These are phyloP conservation scores for Parastagonospora avenae DNA, from an alignment of 2,329 filamentous ascomycete genomes.

Conservation along the genomic window DNA sequence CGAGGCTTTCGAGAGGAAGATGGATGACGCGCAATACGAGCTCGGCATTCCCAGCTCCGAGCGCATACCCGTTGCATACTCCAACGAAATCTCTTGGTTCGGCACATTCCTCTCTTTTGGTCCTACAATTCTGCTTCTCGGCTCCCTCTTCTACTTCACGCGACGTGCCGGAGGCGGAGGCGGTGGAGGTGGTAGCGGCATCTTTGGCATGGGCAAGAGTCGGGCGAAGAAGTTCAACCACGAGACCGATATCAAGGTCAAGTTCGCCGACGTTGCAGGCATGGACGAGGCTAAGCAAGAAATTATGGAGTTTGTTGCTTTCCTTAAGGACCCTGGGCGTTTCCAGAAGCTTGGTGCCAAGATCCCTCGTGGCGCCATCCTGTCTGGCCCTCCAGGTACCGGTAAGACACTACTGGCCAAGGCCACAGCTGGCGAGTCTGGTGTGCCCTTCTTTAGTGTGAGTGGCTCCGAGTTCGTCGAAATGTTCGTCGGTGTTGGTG, in stretches of 20 bases:
- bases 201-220: slow-evolving; percentile 96
- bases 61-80: slow-evolving; percentile 90
- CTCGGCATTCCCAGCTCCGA: slow-evolving; percentile 85
- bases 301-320: slow-evolving; percentile 99
- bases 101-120: slow-evolving; percentile 79
- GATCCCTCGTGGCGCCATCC: slow-evolving; percentile 94
- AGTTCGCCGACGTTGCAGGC: slow-evolving; percentile 94
- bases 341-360: slow-evolving; percentile 96
- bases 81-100: slow-evolving; percentile 74
- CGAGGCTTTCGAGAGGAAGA: slow-evolving; percentile 85
- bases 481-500: slow-evolving; percentile 99
- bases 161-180: slow-evolving; percentile 73
- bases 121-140: slow-evolving; percentile 85
- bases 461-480: slow-evolving; percentile 99
- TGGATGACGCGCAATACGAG: slow-evolving; percentile 87
- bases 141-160: slow-evolving; percentile 78
- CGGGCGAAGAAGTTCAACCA: slow-evolving; percentile 97
- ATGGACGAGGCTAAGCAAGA: slow-evolving; percentile 98
- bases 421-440: slow-evolving; percentile 94
- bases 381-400: slow-evolving; percentile 96
- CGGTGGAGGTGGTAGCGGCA: slow-evolving; percentile 68
- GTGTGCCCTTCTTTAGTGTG: slow-evolving; percentile 97
- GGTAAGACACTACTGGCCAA: slow-evolving; percentile 98
- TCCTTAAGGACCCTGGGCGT: slow-evolving; percentile 88
- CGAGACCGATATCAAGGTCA: slow-evolving; percentile 93